Evolutionary conservation across 345 rosid species (phyloP).

Genomic region (Adansonia digitata): DNA sequence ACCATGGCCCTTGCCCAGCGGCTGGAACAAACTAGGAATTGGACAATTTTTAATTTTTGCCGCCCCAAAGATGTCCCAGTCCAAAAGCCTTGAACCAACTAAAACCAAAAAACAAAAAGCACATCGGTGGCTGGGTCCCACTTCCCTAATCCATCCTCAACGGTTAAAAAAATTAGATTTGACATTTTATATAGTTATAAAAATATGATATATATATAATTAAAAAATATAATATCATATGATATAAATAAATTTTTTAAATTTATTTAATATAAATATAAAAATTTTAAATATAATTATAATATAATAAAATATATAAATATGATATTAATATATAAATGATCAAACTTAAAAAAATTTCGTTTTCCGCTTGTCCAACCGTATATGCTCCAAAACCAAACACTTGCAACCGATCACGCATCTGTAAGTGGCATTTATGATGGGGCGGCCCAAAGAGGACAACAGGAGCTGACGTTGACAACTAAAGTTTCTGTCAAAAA

Average conservation of each 20-base stretch:
- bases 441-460: neutral
- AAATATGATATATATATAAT: too few relatives aligned
- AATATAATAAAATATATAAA: too few relatives aligned
- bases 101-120: neutral
- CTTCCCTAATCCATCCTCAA: conserved; percentile 4
- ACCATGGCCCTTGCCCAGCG: too few relatives aligned
- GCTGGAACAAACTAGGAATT: too few relatives aligned
- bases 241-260: too few relatives aligned
- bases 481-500: neutral
- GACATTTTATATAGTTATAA: too few relatives aligned
- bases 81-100: neutral
- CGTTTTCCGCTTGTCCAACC: neutral
- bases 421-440: neutral
- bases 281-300: too few relatives aligned
- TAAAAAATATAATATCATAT: too few relatives aligned
- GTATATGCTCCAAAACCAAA: neutral
- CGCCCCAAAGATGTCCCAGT: neutral
- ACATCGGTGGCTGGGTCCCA: neutral
- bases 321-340: too few relatives aligned
- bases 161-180: too few relatives aligned
- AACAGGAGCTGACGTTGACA: neutral
- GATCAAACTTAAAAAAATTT: neutral
- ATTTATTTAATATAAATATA: too few relatives aligned
- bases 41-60: neutral
- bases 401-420: neutral